phyloP scores from a whole-genome alignment of 179 eudicot species.

The Amaranthus tricolor region DNA sequence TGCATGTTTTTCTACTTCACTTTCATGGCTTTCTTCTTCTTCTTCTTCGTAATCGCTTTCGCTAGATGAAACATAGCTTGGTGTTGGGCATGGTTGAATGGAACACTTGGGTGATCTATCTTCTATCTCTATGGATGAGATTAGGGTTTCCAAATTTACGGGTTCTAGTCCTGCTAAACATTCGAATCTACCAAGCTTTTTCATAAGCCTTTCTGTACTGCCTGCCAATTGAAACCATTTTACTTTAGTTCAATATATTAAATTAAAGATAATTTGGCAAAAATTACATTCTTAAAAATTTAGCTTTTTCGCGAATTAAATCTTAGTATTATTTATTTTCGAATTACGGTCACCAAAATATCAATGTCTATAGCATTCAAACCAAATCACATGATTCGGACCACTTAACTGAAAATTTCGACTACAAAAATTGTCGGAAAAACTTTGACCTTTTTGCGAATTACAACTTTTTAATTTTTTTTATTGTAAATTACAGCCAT shows the following conservation, averaged over 20 bases:
- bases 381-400: too few species aligned
- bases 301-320: too few species aligned
- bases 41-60: conserved; percentile 21
- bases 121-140: conserved; percentile 27
- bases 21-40: conserved; percentile 14
- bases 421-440: too few species aligned
- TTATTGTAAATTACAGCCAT: too few species aligned
- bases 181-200: conserved; percentile 54
- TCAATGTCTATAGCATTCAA: too few species aligned
- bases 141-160: conserved; percentile 48
- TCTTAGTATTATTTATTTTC: neutral
- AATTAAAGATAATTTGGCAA: neutral
- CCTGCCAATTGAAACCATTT: conserved; percentile 35
- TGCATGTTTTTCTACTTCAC: conserved; percentile 21
- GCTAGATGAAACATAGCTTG: conserved; percentile 23
- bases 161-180: conserved; percentile 54
- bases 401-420: too few species aligned
- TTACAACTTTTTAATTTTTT: too few species aligned
- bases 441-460: too few species aligned
- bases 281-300: too few species aligned
- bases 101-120: conserved; percentile 31
- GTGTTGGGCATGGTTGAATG: conserved; percentile 28
- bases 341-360: too few species aligned
- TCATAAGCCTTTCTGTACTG: conserved; percentile 49
- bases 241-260: neutral